A percentile compares a stretch with the other conserved stretches of the same genome.
These are phyloP conservation scores for Peronospora farinosa DNA, from an alignment of 352 stramenopile genomes.

Conservation along the genomic window DNA sequence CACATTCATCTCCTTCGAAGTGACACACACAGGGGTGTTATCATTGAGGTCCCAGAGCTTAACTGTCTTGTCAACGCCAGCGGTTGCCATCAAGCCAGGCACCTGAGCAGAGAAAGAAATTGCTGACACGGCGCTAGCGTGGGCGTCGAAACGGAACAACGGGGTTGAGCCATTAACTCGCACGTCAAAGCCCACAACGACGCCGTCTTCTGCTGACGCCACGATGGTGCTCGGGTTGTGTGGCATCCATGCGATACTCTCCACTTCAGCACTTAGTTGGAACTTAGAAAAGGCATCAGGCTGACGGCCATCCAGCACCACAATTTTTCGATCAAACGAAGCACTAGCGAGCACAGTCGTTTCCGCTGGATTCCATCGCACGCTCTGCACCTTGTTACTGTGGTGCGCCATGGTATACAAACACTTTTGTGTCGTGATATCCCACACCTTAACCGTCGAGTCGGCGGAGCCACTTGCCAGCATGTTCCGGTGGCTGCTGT, in stretches of 20 bases:
- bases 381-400: constrained; percentile 96
- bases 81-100: constrained; percentile 92
- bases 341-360: constrained; percentile 93
- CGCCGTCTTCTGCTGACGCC: constrained; percentile 91
- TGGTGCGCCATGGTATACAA: constrained; percentile 97
- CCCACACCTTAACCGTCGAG: constrained; percentile 95
- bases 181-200: constrained; percentile 92
- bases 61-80: constrained; percentile 96
- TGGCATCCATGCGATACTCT: constrained; percentile 92
- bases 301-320: constrained; percentile 91
- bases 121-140: constrained; percentile 79
- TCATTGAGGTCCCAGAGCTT: constrained; percentile 94
- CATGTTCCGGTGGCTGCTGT: constrained; percentile 93
- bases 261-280: constrained; percentile 77
- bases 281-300: constrained; percentile 80
- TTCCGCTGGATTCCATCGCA: constrained; percentile 95
- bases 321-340: constrained; percentile 91
- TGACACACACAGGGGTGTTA: constrained; percentile 69
- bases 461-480: constrained; percentile 97
- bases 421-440: constrained; percentile 88
- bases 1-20: constrained; percentile 90
- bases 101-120: constrained; percentile 84
- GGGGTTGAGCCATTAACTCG: constrained; percentile 89
- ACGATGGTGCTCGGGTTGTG: constrained; percentile 90
- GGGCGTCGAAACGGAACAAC: constrained; percentile 90